These are phyloP conservation scores for Akanthomyces muscarius DNA, from an alignment of 2,329 filamentous ascomycete genomes.

Conservation along the genomic window DNA sequence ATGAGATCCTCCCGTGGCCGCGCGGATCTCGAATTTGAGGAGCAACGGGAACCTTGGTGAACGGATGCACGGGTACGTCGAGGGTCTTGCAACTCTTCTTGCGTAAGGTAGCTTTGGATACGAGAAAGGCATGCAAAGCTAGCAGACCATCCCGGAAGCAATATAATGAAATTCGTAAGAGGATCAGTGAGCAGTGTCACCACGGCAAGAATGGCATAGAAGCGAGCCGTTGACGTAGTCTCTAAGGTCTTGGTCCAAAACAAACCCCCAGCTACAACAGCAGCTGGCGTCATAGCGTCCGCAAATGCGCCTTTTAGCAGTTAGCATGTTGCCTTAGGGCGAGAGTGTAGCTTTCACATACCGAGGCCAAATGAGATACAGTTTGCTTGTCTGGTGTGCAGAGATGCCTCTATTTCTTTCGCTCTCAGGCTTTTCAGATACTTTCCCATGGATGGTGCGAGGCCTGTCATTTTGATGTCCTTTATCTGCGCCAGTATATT, in stretches of 20 bases:
- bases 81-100: background rate
- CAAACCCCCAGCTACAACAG: constrained; percentile 1
- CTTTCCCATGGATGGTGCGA: background rate
- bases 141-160: background rate
- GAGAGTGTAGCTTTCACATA: background rate
- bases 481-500: no score
- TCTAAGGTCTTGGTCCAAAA: constrained; percentile 8
- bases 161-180: background rate
- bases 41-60: no score
- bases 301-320: background rate
- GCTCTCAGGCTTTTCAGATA: background rate
- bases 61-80: background rate
- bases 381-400: background rate
- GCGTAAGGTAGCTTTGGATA: constrained; percentile 1
- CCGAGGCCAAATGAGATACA: background rate
- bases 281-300: background rate
- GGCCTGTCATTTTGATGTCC: no score
- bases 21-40: no score
- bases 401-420: background rate
- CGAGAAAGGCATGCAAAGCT: constrained; percentile 1
- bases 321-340: background rate
- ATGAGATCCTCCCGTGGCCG: background rate
- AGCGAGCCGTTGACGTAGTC: background rate
- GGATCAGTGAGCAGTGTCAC: background rate
- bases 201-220: constrained; percentile 10